These are phyloP conservation scores for Pinus taeda DNA, from an alignment of 75 land plant genomes.

Conservation along the genomic window DNA sequence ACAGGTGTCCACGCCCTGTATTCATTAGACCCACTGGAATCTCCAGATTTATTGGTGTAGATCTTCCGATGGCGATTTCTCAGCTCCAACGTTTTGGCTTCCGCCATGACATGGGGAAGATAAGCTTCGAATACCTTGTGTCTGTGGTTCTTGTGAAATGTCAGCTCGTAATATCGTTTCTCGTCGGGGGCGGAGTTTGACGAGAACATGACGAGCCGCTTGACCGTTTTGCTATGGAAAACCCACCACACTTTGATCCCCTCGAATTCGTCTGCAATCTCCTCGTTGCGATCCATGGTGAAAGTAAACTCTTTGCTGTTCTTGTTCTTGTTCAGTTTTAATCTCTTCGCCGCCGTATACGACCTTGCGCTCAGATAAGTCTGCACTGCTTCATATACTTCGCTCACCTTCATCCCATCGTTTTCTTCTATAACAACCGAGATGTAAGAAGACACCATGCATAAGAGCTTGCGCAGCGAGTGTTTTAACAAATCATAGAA, in stretches of 20 bases:
- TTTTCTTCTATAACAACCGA: slow-evolving; percentile 19
- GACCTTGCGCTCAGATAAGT: slow-evolving; percentile 38
- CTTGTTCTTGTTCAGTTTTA: slow-evolving; percentile 35
- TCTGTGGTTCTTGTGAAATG: slow-evolving; percentile 24
- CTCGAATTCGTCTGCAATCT: slow-evolving; percentile 33
- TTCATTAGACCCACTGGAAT: neutral
- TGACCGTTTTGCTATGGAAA: neutral
- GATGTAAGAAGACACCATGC: slow-evolving; percentile 18
- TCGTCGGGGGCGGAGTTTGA: slow-evolving; percentile 15
- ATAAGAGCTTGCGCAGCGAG: slow-evolving; percentile 10
- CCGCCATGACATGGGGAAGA: slow-evolving; percentile 20
- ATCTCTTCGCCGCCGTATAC: slow-evolving; percentile 19
- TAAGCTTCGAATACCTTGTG: slow-evolving; percentile 14
- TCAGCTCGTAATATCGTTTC: slow-evolving; percentile 20
- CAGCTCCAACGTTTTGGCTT: slow-evolving; percentile 16
- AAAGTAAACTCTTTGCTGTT: slow-evolving; percentile 29
- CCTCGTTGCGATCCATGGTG: slow-evolving; percentile 50
- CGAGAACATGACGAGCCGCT: no score
- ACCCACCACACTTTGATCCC: slow-evolving; percentile 49
- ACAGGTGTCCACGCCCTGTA: slow-evolving; percentile 22
- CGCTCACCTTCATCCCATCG: slow-evolving; percentile 34
- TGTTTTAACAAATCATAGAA: neutral
- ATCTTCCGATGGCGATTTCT: slow-evolving; percentile 14
- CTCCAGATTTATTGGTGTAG: slow-evolving; percentile 23
- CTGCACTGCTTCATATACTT: slow-evolving; percentile 38